Base-by-base conservation (phyloP, 164 flowering plant species). In the Malania oleifera region DNA sequence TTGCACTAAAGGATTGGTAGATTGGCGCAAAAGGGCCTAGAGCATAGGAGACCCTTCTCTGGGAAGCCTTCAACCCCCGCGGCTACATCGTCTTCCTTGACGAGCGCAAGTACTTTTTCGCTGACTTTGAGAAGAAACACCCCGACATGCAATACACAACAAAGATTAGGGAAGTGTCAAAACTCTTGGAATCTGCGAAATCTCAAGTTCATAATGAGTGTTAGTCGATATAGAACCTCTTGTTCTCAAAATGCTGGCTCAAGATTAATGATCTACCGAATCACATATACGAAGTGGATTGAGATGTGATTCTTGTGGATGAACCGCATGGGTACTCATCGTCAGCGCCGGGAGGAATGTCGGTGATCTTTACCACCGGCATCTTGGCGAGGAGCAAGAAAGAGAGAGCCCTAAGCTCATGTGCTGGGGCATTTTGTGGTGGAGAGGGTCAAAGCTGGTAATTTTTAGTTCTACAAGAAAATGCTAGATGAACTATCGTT, bases 261-360 rank as follows among this genome's bases (percentile, higher is more conserved):
- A 85, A 64, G 14, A 59, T 85, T 41, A 85, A 82, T 67, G 87
- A 82, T 29, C 35, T 85, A 34, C 91, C 91, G 1, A 82, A 82
- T 46, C 75, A 80, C 65, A 52, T 85, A 0, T 85, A 85, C 70
- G 80, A 78, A 7, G 56, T 82, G 1, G 45, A 39, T 0, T 85
- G 91, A 87, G 84, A 85, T 10, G 67, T 82, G 44, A 82, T 85
- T 8, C 18, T 85, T 23, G 62, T 85, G 14, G 87, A 85, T 63
- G 91, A 85, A 1, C 90, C 87, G 1, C 64, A 74, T 2, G 87
- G 87, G 38, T 78, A 78, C 56, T 57, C 31, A n/a, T 55, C 73
- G 27, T 65, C 49, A 13, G 65, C 80, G 7, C 87, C 90, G 20
- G 91, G 91, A 19, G 62, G 87, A 65, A 77, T 80, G 82, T 54